A percentile compares a stretch with the other conserved stretches of the same genome.
Conservation (phyloP, 257 asterid genomes). For the Nicotiana sylvestris region DNA sequence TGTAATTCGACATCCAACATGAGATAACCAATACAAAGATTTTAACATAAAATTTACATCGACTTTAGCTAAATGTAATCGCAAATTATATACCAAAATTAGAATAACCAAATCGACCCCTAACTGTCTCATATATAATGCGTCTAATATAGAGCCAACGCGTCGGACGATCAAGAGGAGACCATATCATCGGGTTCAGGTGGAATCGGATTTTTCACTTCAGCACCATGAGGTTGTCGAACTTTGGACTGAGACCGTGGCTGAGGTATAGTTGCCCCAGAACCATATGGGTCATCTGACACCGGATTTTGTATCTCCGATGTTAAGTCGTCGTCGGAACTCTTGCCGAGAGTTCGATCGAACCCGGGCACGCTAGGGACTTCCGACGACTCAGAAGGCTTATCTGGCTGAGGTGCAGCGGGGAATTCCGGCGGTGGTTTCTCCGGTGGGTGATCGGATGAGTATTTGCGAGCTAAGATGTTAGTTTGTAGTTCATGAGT, state of each 20-base stretch:
- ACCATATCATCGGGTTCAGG: neutral
- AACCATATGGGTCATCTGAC: neutral
- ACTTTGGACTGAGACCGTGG: neutral
- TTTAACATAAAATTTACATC: too few relatives aligned
- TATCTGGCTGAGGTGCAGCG: neutral
- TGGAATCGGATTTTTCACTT: constrained; percentile 1
- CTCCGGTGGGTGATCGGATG: neutral
- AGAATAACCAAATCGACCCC: too few relatives aligned
- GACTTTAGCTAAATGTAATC: too few relatives aligned
- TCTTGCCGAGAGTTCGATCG: neutral
- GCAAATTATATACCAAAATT: too few relatives aligned
- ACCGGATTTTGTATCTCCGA: neutral
- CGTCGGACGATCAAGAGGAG: neutral
- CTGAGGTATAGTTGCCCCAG: neutral
- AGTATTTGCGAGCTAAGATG: neutral
- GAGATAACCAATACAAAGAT: too few relatives aligned
- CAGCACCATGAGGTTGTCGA: constrained; percentile 15
- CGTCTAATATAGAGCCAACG: neutral
- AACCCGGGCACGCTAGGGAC: neutral
- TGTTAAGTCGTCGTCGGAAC: neutral
- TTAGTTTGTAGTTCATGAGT: neutral
- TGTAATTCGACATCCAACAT: too few relatives aligned
- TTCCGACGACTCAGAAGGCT: constrained; percentile 3
- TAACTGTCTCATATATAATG: too few relatives aligned
- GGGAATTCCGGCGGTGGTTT: neutral